Percentiles rank a stretch among this genome's conserved stretches.
Conservation (phyloP, 2,329 filamentous ascomycete genomes). For the Fusarium drepaniforme region DNA sequence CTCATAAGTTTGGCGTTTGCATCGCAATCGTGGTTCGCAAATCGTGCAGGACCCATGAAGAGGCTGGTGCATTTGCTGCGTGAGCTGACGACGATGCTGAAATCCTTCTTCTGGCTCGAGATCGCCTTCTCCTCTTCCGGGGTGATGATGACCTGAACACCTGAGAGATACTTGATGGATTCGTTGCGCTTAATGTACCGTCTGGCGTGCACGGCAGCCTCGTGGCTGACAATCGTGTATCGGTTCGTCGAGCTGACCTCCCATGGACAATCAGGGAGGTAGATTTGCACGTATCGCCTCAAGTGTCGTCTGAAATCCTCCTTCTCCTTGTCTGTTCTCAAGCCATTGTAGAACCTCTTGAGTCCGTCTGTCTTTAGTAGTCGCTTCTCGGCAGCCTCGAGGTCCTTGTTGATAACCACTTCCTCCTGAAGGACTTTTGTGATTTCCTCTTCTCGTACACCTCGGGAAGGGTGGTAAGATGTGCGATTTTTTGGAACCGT, state of each 20-base stretch:
- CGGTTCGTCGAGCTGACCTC: slow-evolving; percentile 93
- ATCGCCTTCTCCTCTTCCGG: slow-evolving; percentile 90
- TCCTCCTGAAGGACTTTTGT: slow-evolving; percentile 71
- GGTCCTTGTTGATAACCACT: slow-evolving; percentile 81
- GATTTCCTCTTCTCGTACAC: slow-evolving; percentile 76
- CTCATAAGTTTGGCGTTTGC: slow-evolving; percentile 92
- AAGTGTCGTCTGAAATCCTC: slow-evolving; percentile 89
- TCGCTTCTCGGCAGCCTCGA: slow-evolving; percentile 76
- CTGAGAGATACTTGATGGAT: slow-evolving; percentile 89
- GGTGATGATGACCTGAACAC: slow-evolving; percentile 93
- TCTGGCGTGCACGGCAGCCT: slow-evolving; percentile 88
- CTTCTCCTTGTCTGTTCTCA: slow-evolving; percentile 83
- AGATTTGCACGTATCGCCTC: slow-evolving; percentile 91
- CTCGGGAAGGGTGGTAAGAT: slow-evolving; percentile 87
- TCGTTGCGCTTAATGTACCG: slow-evolving; percentile 84
- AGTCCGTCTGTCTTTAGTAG: slow-evolving; percentile 81
- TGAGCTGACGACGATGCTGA: slow-evolving; percentile 95
- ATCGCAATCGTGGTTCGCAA: slow-evolving; percentile 96
- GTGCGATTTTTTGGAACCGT: slow-evolving; percentile 93
- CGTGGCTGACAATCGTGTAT: slow-evolving; percentile 91
- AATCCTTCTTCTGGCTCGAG: slow-evolving; percentile 87
- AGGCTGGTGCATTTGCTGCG: slow-evolving; percentile 90
- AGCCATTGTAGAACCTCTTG: slow-evolving; percentile 74
- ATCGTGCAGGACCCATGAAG: slow-evolving; percentile 94
- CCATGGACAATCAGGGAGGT: slow-evolving; percentile 93